Conservation (phyloP, 192 early-diverging fungal species). For the Entomortierella lignicola region DNA sequence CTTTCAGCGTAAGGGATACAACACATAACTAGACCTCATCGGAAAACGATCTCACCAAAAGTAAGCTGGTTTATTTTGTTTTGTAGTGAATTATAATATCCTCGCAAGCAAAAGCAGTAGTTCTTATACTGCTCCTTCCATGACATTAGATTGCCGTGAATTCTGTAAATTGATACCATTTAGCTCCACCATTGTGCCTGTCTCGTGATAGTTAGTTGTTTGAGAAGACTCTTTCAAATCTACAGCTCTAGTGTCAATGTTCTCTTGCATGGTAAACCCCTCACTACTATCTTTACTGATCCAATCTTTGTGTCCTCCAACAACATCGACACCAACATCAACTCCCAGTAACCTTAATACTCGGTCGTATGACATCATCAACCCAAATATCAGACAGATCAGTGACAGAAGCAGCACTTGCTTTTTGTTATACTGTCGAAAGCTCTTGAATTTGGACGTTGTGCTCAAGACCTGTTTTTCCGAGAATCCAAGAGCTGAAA, state of each 20-base stretch:
- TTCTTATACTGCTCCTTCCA: slow-evolving; percentile 6
- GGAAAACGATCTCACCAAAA: no score
- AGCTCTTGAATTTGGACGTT: neutral
- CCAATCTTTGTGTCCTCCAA: neutral
- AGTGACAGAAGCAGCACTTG: slow-evolving; percentile 14
- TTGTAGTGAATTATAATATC: no score
- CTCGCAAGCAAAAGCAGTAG: no score
- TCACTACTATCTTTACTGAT: neutral
- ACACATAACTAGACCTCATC: no score
- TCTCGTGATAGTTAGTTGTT: neutral
- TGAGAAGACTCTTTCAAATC: neutral
- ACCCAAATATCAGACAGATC: slow-evolving; percentile 21
- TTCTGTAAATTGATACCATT: neutral
- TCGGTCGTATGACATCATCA: slow-evolving; percentile 12
- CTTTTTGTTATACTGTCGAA: slow-evolving; percentile 2
- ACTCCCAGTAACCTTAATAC: neutral
- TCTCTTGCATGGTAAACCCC: neutral
- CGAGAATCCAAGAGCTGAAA: neutral
- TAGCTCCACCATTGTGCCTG: neutral
- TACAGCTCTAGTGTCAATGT: neutral
- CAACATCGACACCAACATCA: neutral
- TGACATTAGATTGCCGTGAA: neutral
- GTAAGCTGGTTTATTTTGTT: no score
- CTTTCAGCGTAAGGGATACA: no score
- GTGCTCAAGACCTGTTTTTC: neutral